Percentiles rank a stretch among this genome's conserved stretches.
Conservation (phyloP, 805 yeast species). For the Yarrowia sp. region DNA sequence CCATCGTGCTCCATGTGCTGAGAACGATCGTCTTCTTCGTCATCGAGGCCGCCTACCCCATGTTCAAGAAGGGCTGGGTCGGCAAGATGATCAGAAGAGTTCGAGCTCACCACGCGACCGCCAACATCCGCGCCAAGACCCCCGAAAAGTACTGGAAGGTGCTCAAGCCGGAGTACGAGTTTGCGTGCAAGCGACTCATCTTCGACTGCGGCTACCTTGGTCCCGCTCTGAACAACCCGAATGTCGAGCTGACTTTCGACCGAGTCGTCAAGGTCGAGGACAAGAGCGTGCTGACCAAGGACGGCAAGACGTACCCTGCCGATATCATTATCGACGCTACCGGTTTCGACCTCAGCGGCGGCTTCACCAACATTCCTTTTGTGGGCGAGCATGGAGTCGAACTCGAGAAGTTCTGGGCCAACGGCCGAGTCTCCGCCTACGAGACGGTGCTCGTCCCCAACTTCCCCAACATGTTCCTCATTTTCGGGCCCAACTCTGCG, state of each 20-base stretch:
- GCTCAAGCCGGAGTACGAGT: constrained; percentile 29
- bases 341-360: constrained; percentile 27
- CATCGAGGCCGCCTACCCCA: constrained; percentile 27
- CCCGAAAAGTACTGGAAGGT: constrained; percentile 30
- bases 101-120: constrained; percentile 17
- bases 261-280: constrained; percentile 27
- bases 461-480: constrained; percentile 29
- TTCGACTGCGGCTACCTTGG: constrained; percentile 30
- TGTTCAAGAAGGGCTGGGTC: constrained; percentile 28
- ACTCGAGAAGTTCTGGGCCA: constrained; percentile 26
- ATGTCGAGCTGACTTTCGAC: constrained; percentile 27
- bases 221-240: constrained; percentile 25
- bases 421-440: constrained; percentile 29
- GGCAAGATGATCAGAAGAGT: constrained; percentile 8
- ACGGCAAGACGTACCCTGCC: constrained; percentile 30
- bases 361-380: constrained; percentile 4
- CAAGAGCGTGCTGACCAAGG: constrained; percentile 27
- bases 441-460: constrained; percentile 30
- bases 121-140: constrained; percentile 20
- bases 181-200: constrained; percentile 31
- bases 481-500: constrained; percentile 31
- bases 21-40: constrained; percentile 27
- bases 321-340: constrained; percentile 31
- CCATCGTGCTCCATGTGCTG: constrained; percentile 11
- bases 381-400: constrained; percentile 28